Evolutionary conservation across 768 basidiomycete species (phyloP).

Genomic region (Tylopilus subfusipes): DNA sequence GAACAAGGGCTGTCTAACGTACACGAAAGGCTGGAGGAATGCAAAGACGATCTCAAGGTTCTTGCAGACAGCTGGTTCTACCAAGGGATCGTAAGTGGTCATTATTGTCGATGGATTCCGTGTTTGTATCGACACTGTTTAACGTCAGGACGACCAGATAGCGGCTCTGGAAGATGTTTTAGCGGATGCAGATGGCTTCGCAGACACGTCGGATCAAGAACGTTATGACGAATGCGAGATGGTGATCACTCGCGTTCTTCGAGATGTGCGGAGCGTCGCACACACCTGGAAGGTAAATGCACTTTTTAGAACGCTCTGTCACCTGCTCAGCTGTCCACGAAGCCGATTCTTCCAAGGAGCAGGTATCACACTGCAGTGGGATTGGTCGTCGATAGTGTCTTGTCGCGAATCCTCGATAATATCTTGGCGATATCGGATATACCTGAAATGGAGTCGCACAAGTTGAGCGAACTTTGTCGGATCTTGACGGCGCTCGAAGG

Average conservation of each 20-base stretch:
- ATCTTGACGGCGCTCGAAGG: slow-evolving; percentile 78
- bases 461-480: slow-evolving; percentile 76
- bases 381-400: slow-evolving; percentile 59
- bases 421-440: slow-evolving; percentile 81
- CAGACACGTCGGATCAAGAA: slow-evolving; percentile 64
- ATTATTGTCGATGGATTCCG: neutral
- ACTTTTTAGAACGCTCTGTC: neutral
- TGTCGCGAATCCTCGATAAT: slow-evolving; percentile 66
- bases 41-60: slow-evolving; percentile 46
- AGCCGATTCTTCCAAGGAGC: slow-evolving; percentile 68
- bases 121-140: neutral
- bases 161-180: slow-evolving; percentile 38
- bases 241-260: slow-evolving; percentile 58
- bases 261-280: slow-evolving; percentile 58
- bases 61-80: slow-evolving; percentile 70
- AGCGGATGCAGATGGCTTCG: slow-evolving; percentile 61
- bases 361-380: slow-evolving; percentile 75
- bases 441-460: slow-evolving; percentile 80
- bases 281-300: slow-evolving; percentile 70
- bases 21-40: slow-evolving; percentile 51
- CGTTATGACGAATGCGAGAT: slow-evolving; percentile 75
- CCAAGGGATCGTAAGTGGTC: slow-evolving; percentile 57
- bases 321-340: slow-evolving; percentile 2
- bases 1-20: slow-evolving; percentile 33
- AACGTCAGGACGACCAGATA: slow-evolving; percentile 24